These are phyloP conservation scores for Xylariomycetidae sp. DNA, from an alignment of 2,329 filamentous ascomycete species.

Conservation along the genomic window DNA sequence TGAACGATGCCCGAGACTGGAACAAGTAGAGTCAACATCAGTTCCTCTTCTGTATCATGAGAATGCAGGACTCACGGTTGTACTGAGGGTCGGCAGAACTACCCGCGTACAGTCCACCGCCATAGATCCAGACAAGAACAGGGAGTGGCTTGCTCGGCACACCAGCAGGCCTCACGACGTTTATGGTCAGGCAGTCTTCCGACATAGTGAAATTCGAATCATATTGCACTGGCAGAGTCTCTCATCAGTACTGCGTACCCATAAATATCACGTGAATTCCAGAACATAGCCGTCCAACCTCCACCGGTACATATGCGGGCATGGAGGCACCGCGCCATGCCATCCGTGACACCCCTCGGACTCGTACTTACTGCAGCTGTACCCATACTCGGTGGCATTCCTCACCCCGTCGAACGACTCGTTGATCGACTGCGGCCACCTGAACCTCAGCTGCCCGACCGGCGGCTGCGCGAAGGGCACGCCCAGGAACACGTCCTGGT, in stretches of 20 bases:
- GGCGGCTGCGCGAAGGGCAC: slow-evolving; percentile 35
- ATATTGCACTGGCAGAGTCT: no score
- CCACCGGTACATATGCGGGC: no score
- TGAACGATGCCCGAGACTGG: slow-evolving; percentile 56
- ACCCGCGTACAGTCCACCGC: slow-evolving; percentile 48
- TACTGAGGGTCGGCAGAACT: slow-evolving; percentile 50
- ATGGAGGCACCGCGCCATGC: no score
- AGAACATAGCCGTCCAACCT: no score
- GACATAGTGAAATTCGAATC: slow-evolving; percentile 34
- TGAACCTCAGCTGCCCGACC: slow-evolving; percentile 29
- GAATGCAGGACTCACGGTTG: no score
- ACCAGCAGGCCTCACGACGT: slow-evolving; percentile 35
- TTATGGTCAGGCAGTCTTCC: slow-evolving; percentile 42
- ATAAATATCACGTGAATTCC: no score
- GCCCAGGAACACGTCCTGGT: slow-evolving; percentile 36
- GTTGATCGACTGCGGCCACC: slow-evolving; percentile 31
- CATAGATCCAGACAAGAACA: slow-evolving; percentile 52
- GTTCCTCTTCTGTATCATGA: no score
- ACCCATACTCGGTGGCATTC: slow-evolving; percentile 35
- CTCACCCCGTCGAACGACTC: slow-evolving; percentile 32
- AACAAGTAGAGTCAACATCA: no score
- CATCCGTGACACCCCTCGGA: no score
- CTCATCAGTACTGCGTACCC: no score
- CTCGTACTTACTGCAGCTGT: no score
- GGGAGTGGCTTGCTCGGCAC: slow-evolving; percentile 29